Conservation (phyloP, 179 eudicot genomes). For the Patellifolia procumbens region DNA sequence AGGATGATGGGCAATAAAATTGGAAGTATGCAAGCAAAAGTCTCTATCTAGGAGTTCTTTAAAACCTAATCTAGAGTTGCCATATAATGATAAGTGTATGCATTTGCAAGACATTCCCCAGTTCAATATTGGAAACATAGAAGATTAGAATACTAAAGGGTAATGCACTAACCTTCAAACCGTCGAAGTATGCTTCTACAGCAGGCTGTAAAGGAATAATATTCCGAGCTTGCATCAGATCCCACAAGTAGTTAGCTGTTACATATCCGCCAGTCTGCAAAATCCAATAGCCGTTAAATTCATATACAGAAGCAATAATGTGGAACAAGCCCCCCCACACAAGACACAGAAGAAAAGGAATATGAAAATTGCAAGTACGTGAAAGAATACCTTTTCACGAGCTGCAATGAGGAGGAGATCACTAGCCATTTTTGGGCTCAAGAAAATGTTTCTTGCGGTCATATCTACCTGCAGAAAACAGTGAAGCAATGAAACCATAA, state of each 20-base stretch:
- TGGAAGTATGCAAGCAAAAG: no score
- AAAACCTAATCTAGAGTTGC: no score
- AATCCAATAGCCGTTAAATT: not conserved
- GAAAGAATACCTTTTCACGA: slow-evolving; percentile 69
- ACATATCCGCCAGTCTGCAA: slow-evolving; percentile 77
- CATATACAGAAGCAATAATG: not conserved
- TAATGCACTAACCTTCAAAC: slow-evolving; percentile 69
- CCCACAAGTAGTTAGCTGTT: slow-evolving; percentile 81
- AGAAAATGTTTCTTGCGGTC: slow-evolving; percentile 45
- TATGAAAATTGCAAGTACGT: not conserved
- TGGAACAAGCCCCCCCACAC: not conserved
- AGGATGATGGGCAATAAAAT: no score
- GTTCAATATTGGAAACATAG: no score
- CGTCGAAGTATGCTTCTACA: slow-evolving; percentile 70
- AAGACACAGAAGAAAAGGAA: slow-evolving; percentile 19
- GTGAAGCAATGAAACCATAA: slow-evolving; percentile 4
- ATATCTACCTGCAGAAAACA: slow-evolving; percentile 50
- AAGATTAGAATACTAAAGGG: not conserved
- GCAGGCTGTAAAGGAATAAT: slow-evolving; percentile 54
- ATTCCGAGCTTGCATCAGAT: slow-evolving; percentile 71
- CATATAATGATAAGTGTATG: not conserved
- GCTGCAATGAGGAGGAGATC: slow-evolving; percentile 83
- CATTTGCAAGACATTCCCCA: not conserved
- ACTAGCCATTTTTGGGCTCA: slow-evolving; percentile 53
- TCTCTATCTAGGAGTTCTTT: not conserved